Evolutionary conservation across 163 green algal species (phyloP), one percentile per base, ranked within the genome.

Genomic region (Chlamydomonas reinhardtii): DNA sequence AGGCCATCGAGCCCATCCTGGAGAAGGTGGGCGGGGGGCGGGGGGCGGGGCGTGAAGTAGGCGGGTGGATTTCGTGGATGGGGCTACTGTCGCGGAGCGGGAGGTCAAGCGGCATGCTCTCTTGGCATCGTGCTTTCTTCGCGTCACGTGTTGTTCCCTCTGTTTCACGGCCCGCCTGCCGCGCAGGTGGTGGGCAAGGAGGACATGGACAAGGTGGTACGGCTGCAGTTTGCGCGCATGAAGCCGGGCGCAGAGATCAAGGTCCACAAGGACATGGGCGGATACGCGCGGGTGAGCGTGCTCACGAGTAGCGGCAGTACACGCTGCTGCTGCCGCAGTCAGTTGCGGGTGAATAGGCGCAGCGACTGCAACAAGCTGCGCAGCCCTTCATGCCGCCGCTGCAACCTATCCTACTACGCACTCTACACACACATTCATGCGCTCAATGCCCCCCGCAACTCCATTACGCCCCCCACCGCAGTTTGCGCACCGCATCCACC

Each of bases 141-240:
- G n/a, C n/a, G n/a, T n/a, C n/a, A n/a, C n/a, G n/a, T n/a, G n/a
- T n/a, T n/a, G n/a, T n/a, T n/a, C n/a, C n/a, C n/a, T n/a, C n/a
- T n/a, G n/a, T n/a, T n/a, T n/a, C n/a, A n/a, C n/a, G n/a, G n/a
- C n/a, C n/a, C n/a, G n/a, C n/a, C n/a, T n/a, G 68, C 22, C 25
- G 64, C 29, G 39, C 39, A 94, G 93, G 75, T 96, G 32, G 48
- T 95, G 20, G 92, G 92, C 37, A 59, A 62, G 24, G 56, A 9
- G 0, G 89, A 95, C 88, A 80, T 95, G 82, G 15, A 68, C 66
- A 96, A 96, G 64, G 88, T 97, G 20, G 94, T 96, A 66, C 90
- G 94, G 15, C 74, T 96, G 86, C 94, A 96, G 91, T 89, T 97
- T 22, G 92, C 94, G 0, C 83, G 89, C 39, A 96, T 97, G 93